phyloP scores from a whole-genome alignment of 257 asterid species.

The Nicotiana knightiana region DNA sequence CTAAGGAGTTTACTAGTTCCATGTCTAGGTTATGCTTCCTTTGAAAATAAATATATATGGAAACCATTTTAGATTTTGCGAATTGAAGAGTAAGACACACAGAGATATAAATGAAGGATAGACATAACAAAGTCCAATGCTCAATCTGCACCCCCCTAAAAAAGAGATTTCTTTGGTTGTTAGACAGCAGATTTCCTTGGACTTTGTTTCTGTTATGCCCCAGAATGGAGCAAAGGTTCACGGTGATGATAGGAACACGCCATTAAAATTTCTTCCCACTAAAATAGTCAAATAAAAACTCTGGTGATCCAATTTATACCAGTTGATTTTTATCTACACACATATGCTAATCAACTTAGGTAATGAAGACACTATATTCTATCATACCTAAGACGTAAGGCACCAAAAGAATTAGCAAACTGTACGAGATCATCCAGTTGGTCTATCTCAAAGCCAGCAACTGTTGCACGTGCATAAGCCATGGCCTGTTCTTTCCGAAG shows the following conservation, averaged over 20 bases:
- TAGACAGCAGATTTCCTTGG: not conserved
- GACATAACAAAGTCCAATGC: not conserved
- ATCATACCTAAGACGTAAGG: conserved; percentile 62
- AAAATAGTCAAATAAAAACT: not conserved
- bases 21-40: not conserved
- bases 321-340: not conserved
- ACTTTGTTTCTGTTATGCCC: not conserved
- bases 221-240: not conserved
- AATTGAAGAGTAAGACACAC: not conserved
- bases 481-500: conserved; percentile 85
- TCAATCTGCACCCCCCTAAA: not conserved
- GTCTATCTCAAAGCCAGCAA: conserved; percentile 79
- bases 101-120: not conserved
- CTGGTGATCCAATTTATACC: not conserved
- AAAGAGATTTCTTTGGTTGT: not conserved
- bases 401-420: conserved; percentile 82
- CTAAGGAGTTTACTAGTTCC: not conserved
- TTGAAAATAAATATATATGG: not conserved
- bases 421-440: conserved; percentile 59
- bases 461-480: conserved; percentile 92
- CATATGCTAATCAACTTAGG: not conserved
- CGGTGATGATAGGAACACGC: not conserved
- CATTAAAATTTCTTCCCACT: not conserved
- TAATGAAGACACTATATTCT: not conserved
- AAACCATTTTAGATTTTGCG: not conserved